These are phyloP conservation scores for Aspergillus taichungensis DNA, from an alignment of 495 filamentous ascomycete species.

Conservation along the genomic window DNA sequence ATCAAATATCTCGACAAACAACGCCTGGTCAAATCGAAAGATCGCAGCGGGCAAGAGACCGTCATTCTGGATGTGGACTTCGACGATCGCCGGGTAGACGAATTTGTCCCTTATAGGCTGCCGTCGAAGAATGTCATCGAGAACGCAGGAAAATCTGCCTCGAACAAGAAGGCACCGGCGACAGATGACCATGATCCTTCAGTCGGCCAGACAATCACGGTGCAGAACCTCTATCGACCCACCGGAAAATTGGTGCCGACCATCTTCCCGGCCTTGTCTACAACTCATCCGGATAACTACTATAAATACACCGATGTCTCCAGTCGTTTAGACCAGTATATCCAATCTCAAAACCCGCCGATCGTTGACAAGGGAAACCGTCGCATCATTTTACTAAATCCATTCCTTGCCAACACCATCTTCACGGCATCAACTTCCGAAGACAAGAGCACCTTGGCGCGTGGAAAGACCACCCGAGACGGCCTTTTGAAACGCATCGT, in stretches of 20 bases:
- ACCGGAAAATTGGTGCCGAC: slow-evolving; percentile 48
- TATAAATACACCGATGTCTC: slow-evolving; percentile 43
- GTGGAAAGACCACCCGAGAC: slow-evolving; percentile 54
- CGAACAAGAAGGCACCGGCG: slow-evolving; percentile 33
- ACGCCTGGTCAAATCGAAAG: slow-evolving; percentile 54
- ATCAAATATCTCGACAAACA: slow-evolving; percentile 63
- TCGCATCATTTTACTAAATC: slow-evolving; percentile 55
- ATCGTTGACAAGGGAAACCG: slow-evolving; percentile 50
- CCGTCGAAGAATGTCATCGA: slow-evolving; percentile 35
- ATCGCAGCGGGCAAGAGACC: slow-evolving; percentile 56
- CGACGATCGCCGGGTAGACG: slow-evolving; percentile 39
- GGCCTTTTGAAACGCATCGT: slow-evolving; percentile 52
- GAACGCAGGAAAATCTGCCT: slow-evolving; percentile 20
- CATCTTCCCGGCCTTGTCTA: slow-evolving; percentile 38
- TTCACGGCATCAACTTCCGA: slow-evolving; percentile 46
- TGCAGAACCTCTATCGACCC: slow-evolving; percentile 46
- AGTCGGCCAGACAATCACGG: slow-evolving; percentile 48
- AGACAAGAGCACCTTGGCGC: slow-evolving; percentile 45
- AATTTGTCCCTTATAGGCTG: slow-evolving; percentile 57
- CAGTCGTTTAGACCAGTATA: slow-evolving; percentile 33
- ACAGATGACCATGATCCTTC: slow-evolving; percentile 36
- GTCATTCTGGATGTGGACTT: slow-evolving; percentile 63
- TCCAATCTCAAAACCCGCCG: slow-evolving; percentile 44
- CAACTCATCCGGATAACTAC: slow-evolving; percentile 39
- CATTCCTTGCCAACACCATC: slow-evolving; percentile 52